phyloP scores from a whole-genome alignment of 2,329 filamentous ascomycete genomes.

The Rhexocercosporidium sp. region DNA sequence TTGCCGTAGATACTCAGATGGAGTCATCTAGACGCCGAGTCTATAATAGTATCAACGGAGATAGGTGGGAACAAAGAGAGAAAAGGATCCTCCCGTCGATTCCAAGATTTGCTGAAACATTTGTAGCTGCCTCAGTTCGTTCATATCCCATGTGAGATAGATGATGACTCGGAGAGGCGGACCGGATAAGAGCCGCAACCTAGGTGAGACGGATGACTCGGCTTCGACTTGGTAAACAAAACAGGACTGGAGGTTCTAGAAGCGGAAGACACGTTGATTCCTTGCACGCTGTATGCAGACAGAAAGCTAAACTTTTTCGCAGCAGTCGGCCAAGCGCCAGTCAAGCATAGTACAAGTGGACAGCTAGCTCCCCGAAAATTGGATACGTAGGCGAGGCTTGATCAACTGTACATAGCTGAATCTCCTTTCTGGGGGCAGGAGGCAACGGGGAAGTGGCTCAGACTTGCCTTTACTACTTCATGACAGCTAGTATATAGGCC shows the following conservation, averaged over 20 bases:
- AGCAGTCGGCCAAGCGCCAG: not conserved
- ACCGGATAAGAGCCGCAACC: not conserved
- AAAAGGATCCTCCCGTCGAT: not conserved
- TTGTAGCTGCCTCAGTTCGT: not conserved
- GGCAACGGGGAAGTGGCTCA: conserved; percentile 52
- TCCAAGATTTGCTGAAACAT: not conserved
- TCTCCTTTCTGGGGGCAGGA: not conserved
- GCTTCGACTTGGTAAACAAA: not conserved
- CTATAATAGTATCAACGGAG: not conserved
- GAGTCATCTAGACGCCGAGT: not conserved
- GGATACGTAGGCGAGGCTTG: not conserved
- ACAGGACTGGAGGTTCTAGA: not conserved
- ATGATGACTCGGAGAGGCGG: not conserved
- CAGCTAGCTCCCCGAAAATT: not conserved
- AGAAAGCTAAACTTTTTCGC: not conserved
- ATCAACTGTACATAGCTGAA: not conserved
- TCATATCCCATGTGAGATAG: conserved; percentile 4
- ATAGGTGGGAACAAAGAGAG: not conserved
- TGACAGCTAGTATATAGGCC: conserved; percentile 30
- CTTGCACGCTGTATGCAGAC: not conserved
- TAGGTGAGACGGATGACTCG: conserved; percentile 5
- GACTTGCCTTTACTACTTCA: conserved; percentile 64
- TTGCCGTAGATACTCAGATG: not conserved
- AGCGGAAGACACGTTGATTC: not conserved
- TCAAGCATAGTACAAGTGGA: not conserved